These are phyloP conservation scores for Schizonepeta tenuifolia DNA, from an alignment of 257 asterid species.

Conservation along the genomic window DNA sequence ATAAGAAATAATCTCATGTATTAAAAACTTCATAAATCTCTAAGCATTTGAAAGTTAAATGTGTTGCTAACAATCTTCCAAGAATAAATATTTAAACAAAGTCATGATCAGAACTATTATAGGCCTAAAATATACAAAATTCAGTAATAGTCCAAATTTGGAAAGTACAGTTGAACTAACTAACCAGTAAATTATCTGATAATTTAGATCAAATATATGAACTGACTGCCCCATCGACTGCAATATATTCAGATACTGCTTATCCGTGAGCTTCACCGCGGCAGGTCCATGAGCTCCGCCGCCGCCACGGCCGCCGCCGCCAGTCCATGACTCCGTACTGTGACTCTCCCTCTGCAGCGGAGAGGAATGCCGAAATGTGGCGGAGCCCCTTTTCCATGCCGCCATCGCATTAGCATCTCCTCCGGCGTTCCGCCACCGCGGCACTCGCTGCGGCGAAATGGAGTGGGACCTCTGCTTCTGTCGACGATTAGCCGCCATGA, in stretches of 20 bases:
- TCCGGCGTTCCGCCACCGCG: constrained; percentile 47
- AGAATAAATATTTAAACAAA: neutral
- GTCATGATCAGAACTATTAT: neutral
- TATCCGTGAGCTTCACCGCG: constrained; percentile 69
- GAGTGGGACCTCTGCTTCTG: constrained; percentile 87
- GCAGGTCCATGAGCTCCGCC: constrained; percentile 46
- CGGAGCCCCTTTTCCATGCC: constrained; percentile 68
- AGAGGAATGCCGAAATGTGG: constrained; percentile 74
- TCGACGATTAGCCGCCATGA: constrained; percentile 40
- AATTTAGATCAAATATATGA: constrained; percentile 73
- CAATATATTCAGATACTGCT: constrained; percentile 81
- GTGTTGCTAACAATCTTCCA: neutral
- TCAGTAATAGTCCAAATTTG: constrained; percentile 25
- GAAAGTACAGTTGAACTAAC: constrained; percentile 43
- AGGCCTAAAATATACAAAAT: neutral
- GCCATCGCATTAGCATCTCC: constrained; percentile 46
- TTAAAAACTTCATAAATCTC: constrained; percentile 6
- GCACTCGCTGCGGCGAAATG: constrained; percentile 73
- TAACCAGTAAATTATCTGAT: constrained; percentile 80
- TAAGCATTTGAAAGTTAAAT: constrained; percentile 18
- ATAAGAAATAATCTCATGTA: neutral
- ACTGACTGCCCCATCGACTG: constrained; percentile 97
- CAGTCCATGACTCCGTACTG: constrained; percentile 31
- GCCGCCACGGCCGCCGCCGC: constrained; percentile 41
- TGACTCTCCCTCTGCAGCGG: constrained; percentile 83